Base-by-base conservation (phyloP, 129 eudicot genomes). In the Pulicaria dysenterica region DNA sequence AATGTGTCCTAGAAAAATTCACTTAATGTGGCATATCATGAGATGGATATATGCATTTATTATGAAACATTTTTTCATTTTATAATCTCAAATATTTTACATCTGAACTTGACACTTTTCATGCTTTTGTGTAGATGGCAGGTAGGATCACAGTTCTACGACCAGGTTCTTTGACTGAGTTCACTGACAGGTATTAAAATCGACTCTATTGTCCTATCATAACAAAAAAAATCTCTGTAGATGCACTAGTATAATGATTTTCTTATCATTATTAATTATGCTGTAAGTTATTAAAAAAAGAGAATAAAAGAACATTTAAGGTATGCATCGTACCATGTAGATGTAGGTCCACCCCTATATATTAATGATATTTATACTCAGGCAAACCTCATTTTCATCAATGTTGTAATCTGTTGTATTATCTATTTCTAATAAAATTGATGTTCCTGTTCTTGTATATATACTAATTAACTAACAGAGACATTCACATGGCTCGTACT, bases 141-240 rank as follows among this genome's bases (percentile, higher is more conserved):
- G 97, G 97, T 50, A 85, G 97, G 81, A 88, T 92, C 74, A 70
- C 88, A 45, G 96, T 92, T 72, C 47, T 92, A 83, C 84, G 82
- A 73, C 97, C 97, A 16, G 73, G 84, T 54, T 84, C 97, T 37
- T 73, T 92, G 60, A 46, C 84, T 45, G 97, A 88, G 67, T 92
- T 92, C 69, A 86, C 93, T 64, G 89, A 92, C 67, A 92, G 96
- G 97, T 91, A 40, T 31, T 59, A 4, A 41, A 73, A 24, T 41
- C 16, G 56, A 53, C 8, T 17, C 45, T 17, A 64, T 53, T 4
- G 16, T 59, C 34, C 31, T 24, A 24, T 24, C 31, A 24, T 24
- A 24, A 24, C 31, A 24, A 24, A 24, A 24, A 24, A 24, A 24
- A 24, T 24, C 31, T 24, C 2, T 24, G 31, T 24, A 24, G 31